A percentile compares a stretch with the other conserved stretches of the same genome.
These are phyloP conservation scores for Boeremia exigua DNA, from an alignment of 2,329 filamentous ascomycete species.

Conservation along the genomic window DNA sequence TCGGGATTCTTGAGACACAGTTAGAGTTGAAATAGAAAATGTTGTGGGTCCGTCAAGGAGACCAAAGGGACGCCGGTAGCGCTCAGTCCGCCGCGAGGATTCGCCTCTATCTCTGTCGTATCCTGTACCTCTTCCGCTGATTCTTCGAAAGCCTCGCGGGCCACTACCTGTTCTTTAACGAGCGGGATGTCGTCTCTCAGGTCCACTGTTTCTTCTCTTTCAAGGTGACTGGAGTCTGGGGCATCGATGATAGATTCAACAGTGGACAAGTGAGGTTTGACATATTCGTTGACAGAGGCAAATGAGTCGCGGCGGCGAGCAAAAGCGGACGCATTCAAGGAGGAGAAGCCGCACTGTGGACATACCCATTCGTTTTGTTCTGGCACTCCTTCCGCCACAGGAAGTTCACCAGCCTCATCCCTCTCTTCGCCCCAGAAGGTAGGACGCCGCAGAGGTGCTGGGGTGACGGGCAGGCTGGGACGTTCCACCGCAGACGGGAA, in stretches of 20 bases:
- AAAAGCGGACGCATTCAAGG: constrained; percentile 41
- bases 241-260: constrained; percentile 13
- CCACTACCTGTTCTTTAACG: constrained; percentile 10
- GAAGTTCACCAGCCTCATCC: constrained; percentile 66
- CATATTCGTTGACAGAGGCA: constrained; percentile 27
- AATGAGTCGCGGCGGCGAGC: constrained; percentile 28
- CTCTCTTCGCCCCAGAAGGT: constrained; percentile 71
- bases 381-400: constrained; percentile 81
- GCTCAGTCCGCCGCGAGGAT: constrained; percentile 27
- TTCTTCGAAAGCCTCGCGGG: constrained; percentile 7
- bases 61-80: constrained; percentile 35
- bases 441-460: constrained; percentile 75
- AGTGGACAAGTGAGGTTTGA: constrained; percentile 21
- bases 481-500: constrained; percentile 84
- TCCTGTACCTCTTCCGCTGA: neutral
- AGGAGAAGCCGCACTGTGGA: constrained; percentile 53
- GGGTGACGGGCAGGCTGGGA: constrained; percentile 88
- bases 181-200: constrained; percentile 8
- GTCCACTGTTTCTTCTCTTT: neutral
- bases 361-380: constrained; percentile 94
- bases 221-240: neutral
- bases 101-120: neutral
- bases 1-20: constrained; percentile 51
- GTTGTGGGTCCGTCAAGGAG: constrained; percentile 37
- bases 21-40: constrained; percentile 39